These are phyloP conservation scores for Exophiala lecanii-corni DNA, from an alignment of 2,329 filamentous ascomycete genomes.

Conservation along the genomic window DNA sequence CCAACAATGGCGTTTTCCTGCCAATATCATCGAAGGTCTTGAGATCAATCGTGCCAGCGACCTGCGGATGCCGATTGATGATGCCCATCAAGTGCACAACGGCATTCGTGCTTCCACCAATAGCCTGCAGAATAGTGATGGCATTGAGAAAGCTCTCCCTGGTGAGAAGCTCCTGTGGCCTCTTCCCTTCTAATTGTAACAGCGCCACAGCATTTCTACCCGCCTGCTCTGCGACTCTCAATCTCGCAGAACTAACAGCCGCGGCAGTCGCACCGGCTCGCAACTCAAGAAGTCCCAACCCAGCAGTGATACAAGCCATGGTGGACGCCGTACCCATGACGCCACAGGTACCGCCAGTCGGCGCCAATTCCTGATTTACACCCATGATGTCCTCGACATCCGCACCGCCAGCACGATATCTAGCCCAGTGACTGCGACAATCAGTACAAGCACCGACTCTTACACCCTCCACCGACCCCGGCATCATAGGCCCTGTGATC, in stretches of 20 bases:
- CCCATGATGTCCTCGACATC: conserved; percentile 68
- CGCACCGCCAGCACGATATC: conserved; percentile 59
- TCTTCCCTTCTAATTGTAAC: conserved; percentile 41
- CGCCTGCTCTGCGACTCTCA: conserved; percentile 52
- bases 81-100: conserved; percentile 54
- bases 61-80: conserved; percentile 48
- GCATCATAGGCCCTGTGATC: conserved; percentile 71
- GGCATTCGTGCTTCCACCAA: conserved; percentile 54
- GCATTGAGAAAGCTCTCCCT: conserved; percentile 54
- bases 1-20: conserved; percentile 42
- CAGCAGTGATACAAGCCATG: conserved; percentile 52
- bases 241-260: conserved; percentile 48
- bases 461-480: conserved; percentile 56
- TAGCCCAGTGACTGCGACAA: conserved; percentile 69
- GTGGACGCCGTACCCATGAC: conserved; percentile 56
- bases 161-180: conserved; percentile 52
- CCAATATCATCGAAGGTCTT: conserved; percentile 47
- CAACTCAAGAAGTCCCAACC: conserved; percentile 50
- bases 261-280: conserved; percentile 48
- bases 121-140: conserved; percentile 51
- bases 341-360: conserved; percentile 56
- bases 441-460: conserved; percentile 71
- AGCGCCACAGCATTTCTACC: conserved; percentile 46
- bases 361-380: conserved; percentile 68
- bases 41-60: conserved; percentile 44